Conservation (phyloP, 2,329 filamentous ascomycete species). For the Clarireedia monteithiana region DNA sequence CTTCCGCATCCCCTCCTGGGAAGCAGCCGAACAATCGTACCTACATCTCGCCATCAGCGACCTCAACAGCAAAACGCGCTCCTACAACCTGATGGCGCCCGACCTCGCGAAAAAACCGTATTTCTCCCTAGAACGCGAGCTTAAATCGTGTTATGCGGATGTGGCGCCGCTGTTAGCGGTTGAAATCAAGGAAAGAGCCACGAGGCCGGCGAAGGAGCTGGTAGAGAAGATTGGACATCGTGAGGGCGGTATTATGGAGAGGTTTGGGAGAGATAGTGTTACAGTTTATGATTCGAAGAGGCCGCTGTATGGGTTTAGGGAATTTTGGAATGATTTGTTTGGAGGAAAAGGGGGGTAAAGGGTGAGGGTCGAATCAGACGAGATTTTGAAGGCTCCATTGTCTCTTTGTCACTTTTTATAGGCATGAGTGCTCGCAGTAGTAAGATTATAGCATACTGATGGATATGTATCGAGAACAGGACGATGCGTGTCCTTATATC, state of each 20-base stretch:
- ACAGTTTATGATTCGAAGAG: slow-evolving; percentile 67
- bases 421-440: no score
- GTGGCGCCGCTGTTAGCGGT: slow-evolving; percentile 69
- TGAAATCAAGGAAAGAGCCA: slow-evolving; percentile 64
- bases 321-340: slow-evolving; percentile 83
- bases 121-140: slow-evolving; percentile 73
- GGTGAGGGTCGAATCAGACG: no score
- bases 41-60: slow-evolving; percentile 67
- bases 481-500: no score
- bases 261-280: slow-evolving; percentile 46
- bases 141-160: slow-evolving; percentile 75
- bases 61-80: slow-evolving; percentile 72
- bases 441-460: no score
- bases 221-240: slow-evolving; percentile 35
- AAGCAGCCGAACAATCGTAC: slow-evolving; percentile 65
- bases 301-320: slow-evolving; percentile 74
- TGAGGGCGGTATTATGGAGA: slow-evolving; percentile 51
- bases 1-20: slow-evolving; percentile 74
- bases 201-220: slow-evolving; percentile 35
- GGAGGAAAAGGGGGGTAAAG: slow-evolving; percentile 12
- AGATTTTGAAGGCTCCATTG: neutral
- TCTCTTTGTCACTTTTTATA: neutral
- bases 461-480: no score
- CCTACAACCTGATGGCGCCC: slow-evolving; percentile 93
- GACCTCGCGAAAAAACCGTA: slow-evolving; percentile 91